Conservation (phyloP, 768 basidiomycete species). For the Pleurotus tuber-regium region DNA sequence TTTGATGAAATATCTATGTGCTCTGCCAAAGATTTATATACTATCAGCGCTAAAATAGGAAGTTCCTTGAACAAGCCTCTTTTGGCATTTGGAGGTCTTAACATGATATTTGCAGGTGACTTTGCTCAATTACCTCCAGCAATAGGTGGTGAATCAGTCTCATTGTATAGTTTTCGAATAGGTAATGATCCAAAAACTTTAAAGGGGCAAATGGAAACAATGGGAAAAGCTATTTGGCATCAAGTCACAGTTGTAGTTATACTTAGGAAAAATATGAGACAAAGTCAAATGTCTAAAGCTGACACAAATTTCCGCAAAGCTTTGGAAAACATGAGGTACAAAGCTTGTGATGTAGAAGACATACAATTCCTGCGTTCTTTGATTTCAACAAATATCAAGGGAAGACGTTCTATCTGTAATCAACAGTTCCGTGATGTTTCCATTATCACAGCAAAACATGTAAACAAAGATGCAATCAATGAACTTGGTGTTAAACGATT, state of each 20-base stretch:
- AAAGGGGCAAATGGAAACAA: slow-evolving; percentile 17
- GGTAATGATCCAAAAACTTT: background rate
- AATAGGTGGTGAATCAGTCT: slow-evolving; percentile 14
- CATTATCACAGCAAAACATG: slow-evolving; percentile 35
- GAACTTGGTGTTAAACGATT: slow-evolving; percentile 27
- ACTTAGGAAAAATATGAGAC: slow-evolving; percentile 29
- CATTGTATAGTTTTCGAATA: slow-evolving; percentile 15
- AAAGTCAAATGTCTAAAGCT: slow-evolving; percentile 13
- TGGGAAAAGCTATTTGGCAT: no score
- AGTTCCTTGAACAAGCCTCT: slow-evolving; percentile 15
- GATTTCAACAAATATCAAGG: slow-evolving; percentile 13
- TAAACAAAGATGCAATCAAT: slow-evolving; percentile 30
- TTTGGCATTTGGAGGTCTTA: slow-evolving; percentile 30
- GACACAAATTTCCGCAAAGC: slow-evolving; percentile 17
- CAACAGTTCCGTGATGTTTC: slow-evolving; percentile 29
- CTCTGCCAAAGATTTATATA: slow-evolving; percentile 27
- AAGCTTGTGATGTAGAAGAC: slow-evolving; percentile 33
- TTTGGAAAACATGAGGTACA: no score
- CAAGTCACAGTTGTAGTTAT: slow-evolving; percentile 29
- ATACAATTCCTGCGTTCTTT: slow-evolving; percentile 28
- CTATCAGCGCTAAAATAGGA: slow-evolving; percentile 24
- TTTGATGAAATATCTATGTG: slow-evolving; percentile 43
- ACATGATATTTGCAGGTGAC: slow-evolving; percentile 35
- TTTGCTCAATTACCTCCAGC: slow-evolving; percentile 32
- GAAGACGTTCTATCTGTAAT: slow-evolving; percentile 11